These are phyloP conservation scores for Stenogyne calaminthoides DNA, from an alignment of 305 asterid genomes.

Conservation along the genomic window DNA sequence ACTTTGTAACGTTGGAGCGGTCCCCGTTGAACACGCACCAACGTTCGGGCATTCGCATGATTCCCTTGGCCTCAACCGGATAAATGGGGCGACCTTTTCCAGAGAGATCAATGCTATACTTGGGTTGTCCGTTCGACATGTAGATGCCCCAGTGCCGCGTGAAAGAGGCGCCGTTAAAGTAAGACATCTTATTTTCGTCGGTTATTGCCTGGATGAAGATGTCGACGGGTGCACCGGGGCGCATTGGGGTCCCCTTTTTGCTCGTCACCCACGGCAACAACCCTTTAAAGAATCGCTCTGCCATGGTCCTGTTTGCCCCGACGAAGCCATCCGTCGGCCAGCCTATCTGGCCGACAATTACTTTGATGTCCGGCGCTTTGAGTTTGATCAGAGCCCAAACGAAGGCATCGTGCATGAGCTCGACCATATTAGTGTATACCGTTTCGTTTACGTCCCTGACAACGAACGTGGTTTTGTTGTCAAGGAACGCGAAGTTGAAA, in stretches of 20 bases:
- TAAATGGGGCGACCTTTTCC: constrained; percentile 43
- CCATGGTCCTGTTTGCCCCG: constrained; percentile 26
- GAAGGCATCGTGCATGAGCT: constrained; percentile 31
- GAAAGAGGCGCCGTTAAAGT: fast-evolving
- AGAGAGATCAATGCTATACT: constrained; percentile 51
- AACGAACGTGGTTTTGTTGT: constrained; percentile 1
- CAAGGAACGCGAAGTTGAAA: constrained; percentile 28
- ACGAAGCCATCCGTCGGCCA: constrained; percentile 60
- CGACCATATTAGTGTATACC: constrained; percentile 40
- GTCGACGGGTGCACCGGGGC: constrained; percentile 43
- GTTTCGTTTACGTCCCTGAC: constrained; percentile 32
- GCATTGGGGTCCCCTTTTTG: constrained; percentile 53
- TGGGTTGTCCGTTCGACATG: constrained; percentile 49
- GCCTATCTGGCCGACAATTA: constrained; percentile 37
- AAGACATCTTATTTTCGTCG: constrained; percentile 32
- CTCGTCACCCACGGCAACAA: constrained; percentile 30
- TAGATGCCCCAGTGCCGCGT: constrained; percentile 57
- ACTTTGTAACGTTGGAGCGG: not conserved
- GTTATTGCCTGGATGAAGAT: constrained; percentile 31
- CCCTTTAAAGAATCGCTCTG: constrained; percentile 40
- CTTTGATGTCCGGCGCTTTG: constrained; percentile 18
- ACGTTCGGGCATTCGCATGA: constrained; percentile 47
- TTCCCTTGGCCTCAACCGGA: constrained; percentile 42
- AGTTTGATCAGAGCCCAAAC: constrained; percentile 40
- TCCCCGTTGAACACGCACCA: constrained; percentile 53